Evolutionary conservation across 2,329 filamentous ascomycete species (phyloP).

Genomic region (Westerdykella ornata): DNA sequence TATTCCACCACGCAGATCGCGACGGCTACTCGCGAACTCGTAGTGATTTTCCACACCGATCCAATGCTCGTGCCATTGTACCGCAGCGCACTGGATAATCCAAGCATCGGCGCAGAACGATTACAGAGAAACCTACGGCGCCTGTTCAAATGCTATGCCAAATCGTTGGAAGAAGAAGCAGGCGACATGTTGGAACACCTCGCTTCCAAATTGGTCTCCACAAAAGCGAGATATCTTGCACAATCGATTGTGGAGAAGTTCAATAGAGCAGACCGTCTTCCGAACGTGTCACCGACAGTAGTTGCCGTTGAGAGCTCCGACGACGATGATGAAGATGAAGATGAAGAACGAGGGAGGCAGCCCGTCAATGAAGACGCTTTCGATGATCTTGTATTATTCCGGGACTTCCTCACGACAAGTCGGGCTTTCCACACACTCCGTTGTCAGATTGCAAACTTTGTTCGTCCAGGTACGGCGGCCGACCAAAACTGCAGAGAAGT

Average conservation of each 20-base stretch:
- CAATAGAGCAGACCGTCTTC: background rate
- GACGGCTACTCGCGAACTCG: slow-evolving; percentile 7
- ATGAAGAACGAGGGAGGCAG: no score
- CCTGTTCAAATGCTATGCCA: slow-evolving; percentile 6
- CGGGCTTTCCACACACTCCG: slow-evolving; percentile 8
- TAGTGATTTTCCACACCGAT: slow-evolving; percentile 5
- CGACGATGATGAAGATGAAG: slow-evolving; percentile 6
- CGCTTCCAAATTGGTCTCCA: slow-evolving; percentile 4
- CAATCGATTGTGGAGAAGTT: slow-evolving; percentile 6
- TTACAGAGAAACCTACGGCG: slow-evolving; percentile 6
- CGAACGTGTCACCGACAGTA: slow-evolving; percentile 1
- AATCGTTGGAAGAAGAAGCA: slow-evolving; percentile 5
- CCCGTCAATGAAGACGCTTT: slow-evolving; percentile 8
- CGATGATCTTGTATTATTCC: slow-evolving; percentile 8
- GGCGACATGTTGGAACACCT: slow-evolving; percentile 5
- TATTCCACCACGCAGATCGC: slow-evolving; percentile 7
- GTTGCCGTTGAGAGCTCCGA: slow-evolving; percentile 7
- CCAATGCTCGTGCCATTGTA: slow-evolving; percentile 3
- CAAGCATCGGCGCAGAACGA: slow-evolving; percentile 5
- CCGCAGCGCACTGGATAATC: slow-evolving; percentile 1
- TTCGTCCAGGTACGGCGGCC: background rate
- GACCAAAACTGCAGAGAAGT: no score
- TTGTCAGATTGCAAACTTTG: slow-evolving; percentile 8
- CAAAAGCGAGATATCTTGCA: slow-evolving; percentile 6
- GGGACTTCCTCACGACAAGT: slow-evolving; percentile 12